Evolutionary conservation across 78 protist species (phyloP).

Genomic region (Guillardia theta): DNA sequence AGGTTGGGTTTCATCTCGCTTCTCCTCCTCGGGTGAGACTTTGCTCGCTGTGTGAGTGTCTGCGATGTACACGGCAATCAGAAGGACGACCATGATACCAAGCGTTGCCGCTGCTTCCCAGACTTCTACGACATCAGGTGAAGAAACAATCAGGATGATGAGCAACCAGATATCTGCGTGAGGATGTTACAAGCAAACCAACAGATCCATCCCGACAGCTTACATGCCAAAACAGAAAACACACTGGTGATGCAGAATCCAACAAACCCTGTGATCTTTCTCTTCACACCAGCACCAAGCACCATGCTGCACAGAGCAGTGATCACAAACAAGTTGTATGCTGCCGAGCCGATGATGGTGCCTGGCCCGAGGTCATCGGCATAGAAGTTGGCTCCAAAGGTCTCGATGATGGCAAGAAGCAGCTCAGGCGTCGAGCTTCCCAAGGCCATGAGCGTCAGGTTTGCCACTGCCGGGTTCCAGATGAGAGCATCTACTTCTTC

Average conservation of each 20-base stretch:
- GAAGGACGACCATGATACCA: no score
- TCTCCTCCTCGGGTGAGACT: no score
- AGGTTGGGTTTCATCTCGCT: no score
- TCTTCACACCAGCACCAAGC: not conserved
- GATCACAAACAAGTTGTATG: conserved; percentile 42
- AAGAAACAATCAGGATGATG: not conserved
- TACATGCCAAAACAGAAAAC: no score
- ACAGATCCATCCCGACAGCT: no score
- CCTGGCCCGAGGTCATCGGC: conserved; percentile 2
- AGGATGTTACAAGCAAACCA: no score
- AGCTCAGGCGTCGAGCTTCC: conserved; percentile 55
- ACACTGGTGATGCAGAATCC: conserved; percentile 41
- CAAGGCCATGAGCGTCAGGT: conserved; percentile 48
- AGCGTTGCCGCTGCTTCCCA: not conserved
- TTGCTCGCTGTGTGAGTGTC: no score
- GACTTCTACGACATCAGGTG: not conserved
- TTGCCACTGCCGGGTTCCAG: conserved; percentile 55
- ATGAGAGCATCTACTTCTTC: not conserved
- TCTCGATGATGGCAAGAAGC: conserved; percentile 39
- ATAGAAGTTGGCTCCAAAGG: not conserved
- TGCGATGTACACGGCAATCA: no score
- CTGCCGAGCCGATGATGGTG: conserved; percentile 25
- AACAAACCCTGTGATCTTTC: not conserved
- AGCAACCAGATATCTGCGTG: not conserved
- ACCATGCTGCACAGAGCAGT: conserved; percentile 38